Percentiles rank a stretch among this genome's conserved stretches.
These are phyloP conservation scores for Erigeron philadelphicus DNA, from an alignment of 140 eudicot species.

Conservation along the genomic window DNA sequence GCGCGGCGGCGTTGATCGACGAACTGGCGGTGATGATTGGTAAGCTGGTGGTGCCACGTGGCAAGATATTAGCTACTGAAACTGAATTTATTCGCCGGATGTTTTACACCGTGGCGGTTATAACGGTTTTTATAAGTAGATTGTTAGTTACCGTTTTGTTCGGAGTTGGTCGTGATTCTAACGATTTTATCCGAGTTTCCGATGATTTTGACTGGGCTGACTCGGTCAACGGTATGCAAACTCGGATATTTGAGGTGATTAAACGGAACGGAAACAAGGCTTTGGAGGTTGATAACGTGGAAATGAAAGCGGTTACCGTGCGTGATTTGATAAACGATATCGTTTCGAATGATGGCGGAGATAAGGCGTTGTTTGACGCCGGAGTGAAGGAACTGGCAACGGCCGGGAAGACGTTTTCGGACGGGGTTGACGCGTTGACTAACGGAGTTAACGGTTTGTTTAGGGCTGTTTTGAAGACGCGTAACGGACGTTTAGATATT, in stretches of 20 bases:
- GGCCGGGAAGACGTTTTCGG: slow-evolving; percentile 25
- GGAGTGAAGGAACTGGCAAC: slow-evolving; percentile 25
- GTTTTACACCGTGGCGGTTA: slow-evolving; percentile 31
- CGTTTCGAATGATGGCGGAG: slow-evolving; percentile 13
- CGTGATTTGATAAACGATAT: slow-evolving; percentile 20
- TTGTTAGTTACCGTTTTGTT: slow-evolving; percentile 29
- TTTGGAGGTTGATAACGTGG: slow-evolving; percentile 33
- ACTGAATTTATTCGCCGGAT: slow-evolving; percentile 35
- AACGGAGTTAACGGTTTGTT: slow-evolving; percentile 37
- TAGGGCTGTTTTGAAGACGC: slow-evolving; percentile 28
- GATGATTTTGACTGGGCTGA: slow-evolving; percentile 37
- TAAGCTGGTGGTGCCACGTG: slow-evolving; percentile 22
- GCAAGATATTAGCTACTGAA: slow-evolving; percentile 15
- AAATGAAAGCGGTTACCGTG: slow-evolving; percentile 20
- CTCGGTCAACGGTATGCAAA: slow-evolving; percentile 28
- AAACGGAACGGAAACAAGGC: slow-evolving; percentile 12
- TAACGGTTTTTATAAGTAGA: neutral
- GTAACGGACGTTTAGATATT: slow-evolving; percentile 31
- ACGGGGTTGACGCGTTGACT: slow-evolving; percentile 34
- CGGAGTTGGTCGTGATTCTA: slow-evolving; percentile 26
- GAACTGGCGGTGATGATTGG: slow-evolving; percentile 23
- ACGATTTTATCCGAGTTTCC: slow-evolving; percentile 17
- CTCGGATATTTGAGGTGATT: slow-evolving; percentile 25
- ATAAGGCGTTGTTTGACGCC: slow-evolving; percentile 19
- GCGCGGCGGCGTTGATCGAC: slow-evolving; percentile 30